A percentile compares a stretch with the other conserved stretches of the same genome.
Conservation (phyloP, 164 flowering plant species). For the Houttuynia cordata region DNA sequence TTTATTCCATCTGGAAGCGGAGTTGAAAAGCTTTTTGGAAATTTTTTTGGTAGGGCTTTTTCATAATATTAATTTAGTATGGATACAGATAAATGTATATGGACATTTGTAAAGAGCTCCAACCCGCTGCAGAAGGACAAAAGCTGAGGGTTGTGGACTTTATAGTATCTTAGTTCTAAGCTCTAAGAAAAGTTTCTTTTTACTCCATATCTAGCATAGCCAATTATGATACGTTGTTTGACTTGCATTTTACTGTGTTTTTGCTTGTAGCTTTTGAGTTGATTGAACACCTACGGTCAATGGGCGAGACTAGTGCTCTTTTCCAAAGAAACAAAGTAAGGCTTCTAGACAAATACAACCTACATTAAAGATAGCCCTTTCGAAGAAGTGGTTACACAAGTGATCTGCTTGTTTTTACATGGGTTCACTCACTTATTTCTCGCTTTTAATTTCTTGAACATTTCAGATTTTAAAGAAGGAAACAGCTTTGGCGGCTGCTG, state of each 20-base stretch:
- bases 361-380: neutral
- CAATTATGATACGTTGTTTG: neutral
- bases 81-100: too few relatives aligned
- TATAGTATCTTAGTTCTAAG: neutral
- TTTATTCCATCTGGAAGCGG: too few relatives aligned
- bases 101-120: too few relatives aligned
- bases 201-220: neutral
- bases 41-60: too few relatives aligned
- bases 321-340: constrained; percentile 57
- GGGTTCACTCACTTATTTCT: neutral
- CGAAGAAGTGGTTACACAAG: neutral
- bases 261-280: constrained; percentile 60
- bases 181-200: too few relatives aligned
- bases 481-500: constrained; percentile 90
- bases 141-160: neutral
- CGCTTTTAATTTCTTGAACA: too few relatives aligned
- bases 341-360: neutral
- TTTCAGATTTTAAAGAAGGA: constrained; percentile 67
- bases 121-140: too few relatives aligned
- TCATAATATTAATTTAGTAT: too few relatives aligned
- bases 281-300: constrained; percentile 84
- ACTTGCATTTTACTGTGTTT: neutral
- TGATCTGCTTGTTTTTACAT: neutral
- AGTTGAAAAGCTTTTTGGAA: too few relatives aligned
- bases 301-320: constrained; percentile 96